phyloP scores from a whole-genome alignment of 495 filamentous ascomycete species.

The Penicillium argentinense region DNA sequence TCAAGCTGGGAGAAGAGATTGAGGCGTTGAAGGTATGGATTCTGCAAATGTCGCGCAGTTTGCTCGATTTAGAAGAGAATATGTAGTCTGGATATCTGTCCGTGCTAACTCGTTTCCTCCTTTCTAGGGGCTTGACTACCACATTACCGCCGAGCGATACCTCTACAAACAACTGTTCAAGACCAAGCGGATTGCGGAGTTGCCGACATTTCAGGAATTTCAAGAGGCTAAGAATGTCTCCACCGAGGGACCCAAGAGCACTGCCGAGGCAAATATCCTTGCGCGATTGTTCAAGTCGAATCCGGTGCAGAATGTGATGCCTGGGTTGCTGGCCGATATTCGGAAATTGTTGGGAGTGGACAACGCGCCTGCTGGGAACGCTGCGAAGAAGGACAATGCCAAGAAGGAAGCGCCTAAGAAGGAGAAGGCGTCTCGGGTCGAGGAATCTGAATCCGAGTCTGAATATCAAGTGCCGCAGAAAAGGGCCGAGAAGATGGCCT shows the following conservation, averaged over 20 bases:
- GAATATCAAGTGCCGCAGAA: conserved; percentile 7
- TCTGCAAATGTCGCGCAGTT: not conserved
- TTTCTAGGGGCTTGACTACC: conserved; percentile 60
- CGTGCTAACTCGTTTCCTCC: not conserved
- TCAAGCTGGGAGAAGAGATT: conserved; percentile 71
- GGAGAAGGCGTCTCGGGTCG: conserved; percentile 14
- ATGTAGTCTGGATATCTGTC: not conserved
- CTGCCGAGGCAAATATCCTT: conserved; percentile 68
- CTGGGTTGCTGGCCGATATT: conserved; percentile 60
- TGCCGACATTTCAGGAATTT: conserved; percentile 44
- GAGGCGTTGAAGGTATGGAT: conserved; percentile 68
- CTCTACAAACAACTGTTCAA: conserved; percentile 74
- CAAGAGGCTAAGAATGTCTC: conserved; percentile 32
- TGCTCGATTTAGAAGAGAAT: not conserved
- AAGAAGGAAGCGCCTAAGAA: conserved; percentile 23
- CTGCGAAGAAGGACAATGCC: conserved; percentile 21
- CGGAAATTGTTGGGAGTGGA: conserved; percentile 60
- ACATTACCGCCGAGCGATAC: conserved; percentile 63
- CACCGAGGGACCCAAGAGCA: conserved; percentile 42
- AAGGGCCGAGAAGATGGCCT: conserved; percentile 4
- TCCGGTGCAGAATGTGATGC: conserved; percentile 68
- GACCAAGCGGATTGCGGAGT: conserved; percentile 64
- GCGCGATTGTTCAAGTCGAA: conserved; percentile 77
- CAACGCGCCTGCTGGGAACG: conserved; percentile 36
- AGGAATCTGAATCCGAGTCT: conserved; percentile 16